These are phyloP conservation scores for Nicotiana attenuata DNA, from an alignment of 257 asterid genomes.

Conservation along the genomic window DNA sequence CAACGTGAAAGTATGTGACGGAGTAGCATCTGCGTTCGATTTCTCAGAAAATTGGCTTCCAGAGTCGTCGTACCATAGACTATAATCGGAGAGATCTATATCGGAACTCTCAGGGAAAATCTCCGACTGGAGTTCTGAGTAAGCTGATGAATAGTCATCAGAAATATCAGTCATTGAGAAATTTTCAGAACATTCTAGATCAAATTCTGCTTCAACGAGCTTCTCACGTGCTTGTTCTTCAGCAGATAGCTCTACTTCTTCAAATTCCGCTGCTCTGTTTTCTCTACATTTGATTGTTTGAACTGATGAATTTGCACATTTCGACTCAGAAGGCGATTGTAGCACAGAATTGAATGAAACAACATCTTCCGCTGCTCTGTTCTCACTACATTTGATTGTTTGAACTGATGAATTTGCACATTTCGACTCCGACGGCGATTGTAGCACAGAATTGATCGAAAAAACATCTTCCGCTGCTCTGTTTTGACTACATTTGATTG, in stretches of 20 bases:
- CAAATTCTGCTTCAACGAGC: slow-evolving; percentile 28
- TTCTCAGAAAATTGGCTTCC: slow-evolving; percentile 90
- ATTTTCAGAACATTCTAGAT: slow-evolving; percentile 77
- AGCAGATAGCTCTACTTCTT: slow-evolving; percentile 13
- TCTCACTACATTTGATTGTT: slow-evolving; percentile 19
- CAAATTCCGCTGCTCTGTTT: background rate
- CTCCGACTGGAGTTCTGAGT: slow-evolving; percentile 34
- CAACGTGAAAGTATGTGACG: slow-evolving; percentile 65
- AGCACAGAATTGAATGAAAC: slow-evolving; percentile 14
- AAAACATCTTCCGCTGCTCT: too few relatives aligned
- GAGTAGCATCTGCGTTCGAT: slow-evolving; percentile 44
- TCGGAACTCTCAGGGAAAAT: slow-evolving; percentile 39
- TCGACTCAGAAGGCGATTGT: slow-evolving; percentile 7
- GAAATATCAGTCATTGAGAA: slow-evolving; percentile 34
- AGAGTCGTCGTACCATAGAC: slow-evolving; percentile 54
- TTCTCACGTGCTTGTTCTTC: slow-evolving; percentile 8
- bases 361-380: background rate
- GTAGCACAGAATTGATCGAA: slow-evolving; percentile 15
- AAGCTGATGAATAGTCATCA: slow-evolving; percentile 37
- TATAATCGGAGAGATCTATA: slow-evolving; percentile 49
- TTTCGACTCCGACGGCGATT: slow-evolving; percentile 4
- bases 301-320: background rate
- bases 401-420: slow-evolving; percentile 14
- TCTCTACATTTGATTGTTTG: too few relatives aligned
- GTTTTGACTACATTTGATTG: slow-evolving; percentile 6